Percentiles rank a stretch among this genome's conserved stretches.
Evolutionary conservation across 257 asterid species (phyloP).

Genomic region (Linaria vulgaris): DNA sequence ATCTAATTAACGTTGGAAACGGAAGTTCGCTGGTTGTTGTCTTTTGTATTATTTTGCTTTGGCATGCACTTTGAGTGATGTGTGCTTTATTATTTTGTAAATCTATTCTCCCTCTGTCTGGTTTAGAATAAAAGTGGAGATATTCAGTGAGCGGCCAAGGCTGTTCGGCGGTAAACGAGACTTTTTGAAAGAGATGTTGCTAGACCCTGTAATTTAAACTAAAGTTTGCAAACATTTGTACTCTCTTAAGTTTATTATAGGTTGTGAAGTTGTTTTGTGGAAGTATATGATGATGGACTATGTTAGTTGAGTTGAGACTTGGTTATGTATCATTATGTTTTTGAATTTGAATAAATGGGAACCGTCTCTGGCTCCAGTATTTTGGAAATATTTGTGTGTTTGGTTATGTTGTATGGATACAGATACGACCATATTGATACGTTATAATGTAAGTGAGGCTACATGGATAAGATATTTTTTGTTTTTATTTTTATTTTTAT

Average conservation of each 20-base stretch:
- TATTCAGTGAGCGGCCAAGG: slow-evolving; percentile 37
- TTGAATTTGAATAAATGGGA: slow-evolving; percentile 4
- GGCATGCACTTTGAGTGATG: slow-evolving; percentile 35
- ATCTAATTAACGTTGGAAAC: slow-evolving; percentile 43
- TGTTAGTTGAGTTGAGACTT: background rate
- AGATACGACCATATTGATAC: too few species aligned
- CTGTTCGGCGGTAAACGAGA: slow-evolving; percentile 39
- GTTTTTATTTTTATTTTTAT: too few species aligned
- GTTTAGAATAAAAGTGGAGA: slow-evolving; percentile 52
- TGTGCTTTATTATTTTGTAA: slow-evolving; percentile 36
- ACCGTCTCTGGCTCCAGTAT: background rate
- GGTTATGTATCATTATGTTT: background rate
- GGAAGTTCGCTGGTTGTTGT: slow-evolving; percentile 27
- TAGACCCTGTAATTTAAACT: slow-evolving; percentile 34
- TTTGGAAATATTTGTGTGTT: too few species aligned
- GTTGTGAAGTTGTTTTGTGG: background rate
- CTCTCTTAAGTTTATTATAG: background rate
- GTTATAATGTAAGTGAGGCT: too few species aligned
- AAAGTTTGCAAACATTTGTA: slow-evolving; percentile 16
- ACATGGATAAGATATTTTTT: too few species aligned
- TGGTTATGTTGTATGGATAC: too few species aligned
- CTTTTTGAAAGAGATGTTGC: slow-evolving; percentile 41
- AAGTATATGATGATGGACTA: background rate
- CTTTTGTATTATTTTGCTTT: slow-evolving; percentile 29
- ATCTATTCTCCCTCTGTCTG: slow-evolving; percentile 33